Evolutionary conservation across 495 filamentous ascomycete genomes (phyloP).

Genomic region (Darksidea phi): DNA sequence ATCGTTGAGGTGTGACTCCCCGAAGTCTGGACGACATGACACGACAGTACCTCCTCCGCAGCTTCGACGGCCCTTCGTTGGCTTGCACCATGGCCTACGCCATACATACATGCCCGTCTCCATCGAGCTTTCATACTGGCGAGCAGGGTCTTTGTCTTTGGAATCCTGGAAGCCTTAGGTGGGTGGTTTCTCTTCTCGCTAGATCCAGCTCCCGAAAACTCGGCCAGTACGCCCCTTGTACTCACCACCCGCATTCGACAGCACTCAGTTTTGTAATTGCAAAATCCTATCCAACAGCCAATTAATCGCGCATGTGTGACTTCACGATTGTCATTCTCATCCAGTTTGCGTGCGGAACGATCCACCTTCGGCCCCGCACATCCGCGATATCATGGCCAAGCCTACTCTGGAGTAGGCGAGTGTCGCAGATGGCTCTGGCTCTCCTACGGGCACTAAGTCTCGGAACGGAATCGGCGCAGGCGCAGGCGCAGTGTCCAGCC

Average conservation of each 20-base stretch:
- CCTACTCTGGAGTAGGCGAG: conserved; percentile 1
- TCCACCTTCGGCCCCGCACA: conserved; percentile 21
- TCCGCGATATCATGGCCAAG: conserved; percentile 10
- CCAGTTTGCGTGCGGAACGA: conserved; percentile 6
- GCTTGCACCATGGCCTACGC: no score
- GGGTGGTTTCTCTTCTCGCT: not conserved
- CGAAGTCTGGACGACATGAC: not conserved
- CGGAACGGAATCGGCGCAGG: conserved; percentile 24
- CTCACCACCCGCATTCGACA: not conserved
- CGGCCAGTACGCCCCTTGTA: not conserved
- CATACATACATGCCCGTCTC: no score
- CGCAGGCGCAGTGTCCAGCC: conserved; percentile 9
- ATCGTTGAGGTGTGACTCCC: not conserved
- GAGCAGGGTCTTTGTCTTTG: not conserved
- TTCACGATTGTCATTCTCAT: not conserved
- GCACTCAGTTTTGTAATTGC: not conserved
- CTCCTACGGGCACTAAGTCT: conserved; percentile 16
- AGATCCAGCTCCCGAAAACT: not conserved
- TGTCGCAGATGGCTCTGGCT: conserved; percentile 23
- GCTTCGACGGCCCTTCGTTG: no score
- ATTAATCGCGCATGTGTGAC: not conserved
- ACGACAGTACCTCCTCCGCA: not conserved
- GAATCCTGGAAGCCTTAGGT: not conserved
- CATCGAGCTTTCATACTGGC: not conserved
- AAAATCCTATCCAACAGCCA: not conserved